Conservation (phyloP, 345 rosid genomes). For the Eucalyptus regnans region DNA sequence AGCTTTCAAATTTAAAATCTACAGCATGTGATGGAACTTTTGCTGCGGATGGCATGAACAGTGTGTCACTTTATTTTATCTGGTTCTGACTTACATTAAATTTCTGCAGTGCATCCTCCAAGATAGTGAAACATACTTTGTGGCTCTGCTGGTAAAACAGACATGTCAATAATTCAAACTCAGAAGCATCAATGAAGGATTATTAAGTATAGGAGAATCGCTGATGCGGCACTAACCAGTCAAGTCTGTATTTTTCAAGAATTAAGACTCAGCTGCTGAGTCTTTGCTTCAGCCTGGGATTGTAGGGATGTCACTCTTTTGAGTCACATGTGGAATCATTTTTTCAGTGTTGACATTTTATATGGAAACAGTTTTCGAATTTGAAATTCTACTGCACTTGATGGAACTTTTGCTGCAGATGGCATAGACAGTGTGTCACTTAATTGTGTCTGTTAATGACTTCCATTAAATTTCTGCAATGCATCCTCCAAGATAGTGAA, state of each 20-base stretch:
- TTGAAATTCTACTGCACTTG: conserved; percentile 2
- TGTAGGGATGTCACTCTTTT: not conserved
- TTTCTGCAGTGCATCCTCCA: not conserved
- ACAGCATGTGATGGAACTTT: not conserved
- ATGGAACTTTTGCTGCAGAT: not conserved
- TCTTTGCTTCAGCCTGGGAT: not conserved
- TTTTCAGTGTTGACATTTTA: not conserved
- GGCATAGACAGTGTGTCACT: not conserved
- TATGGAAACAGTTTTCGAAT: not conserved
- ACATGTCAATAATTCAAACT: not conserved
- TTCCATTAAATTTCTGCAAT: not conserved
- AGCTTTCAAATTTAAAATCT: not conserved
- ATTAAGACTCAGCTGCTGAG: not conserved
- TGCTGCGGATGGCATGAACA: not conserved
- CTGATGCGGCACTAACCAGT: not conserved
- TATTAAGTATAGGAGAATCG: not conserved
- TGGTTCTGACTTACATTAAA: not conserved
- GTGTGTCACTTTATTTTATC: not conserved
- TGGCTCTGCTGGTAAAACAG: not conserved
- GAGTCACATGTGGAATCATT: conserved; percentile 16
- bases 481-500: not conserved
- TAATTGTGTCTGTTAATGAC: not conserved
- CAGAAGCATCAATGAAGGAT: not conserved
- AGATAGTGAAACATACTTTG: not conserved
- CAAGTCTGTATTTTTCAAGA: not conserved